These are phyloP conservation scores for Castanea sativa DNA, from an alignment of 306 rosid species.

Conservation along the genomic window DNA sequence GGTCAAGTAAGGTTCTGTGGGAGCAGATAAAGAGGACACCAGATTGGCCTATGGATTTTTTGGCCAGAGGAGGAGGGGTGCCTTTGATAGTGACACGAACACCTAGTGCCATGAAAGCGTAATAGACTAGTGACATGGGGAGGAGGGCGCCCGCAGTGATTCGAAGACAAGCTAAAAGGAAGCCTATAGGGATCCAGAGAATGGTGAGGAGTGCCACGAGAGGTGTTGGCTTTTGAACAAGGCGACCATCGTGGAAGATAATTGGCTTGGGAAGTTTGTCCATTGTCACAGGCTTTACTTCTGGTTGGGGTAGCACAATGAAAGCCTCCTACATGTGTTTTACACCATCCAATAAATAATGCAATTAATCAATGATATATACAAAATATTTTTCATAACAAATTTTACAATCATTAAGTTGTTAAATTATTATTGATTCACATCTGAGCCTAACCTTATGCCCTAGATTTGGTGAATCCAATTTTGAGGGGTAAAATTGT, in stretches of 20 bases:
- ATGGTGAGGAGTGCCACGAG: slow-evolving; percentile 49
- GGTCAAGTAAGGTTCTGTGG: slow-evolving; percentile 75
- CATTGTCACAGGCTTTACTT: slow-evolving; percentile 38
- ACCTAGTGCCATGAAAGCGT: slow-evolving; percentile 60
- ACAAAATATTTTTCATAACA: no score
- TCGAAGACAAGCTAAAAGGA: slow-evolving; percentile 62
- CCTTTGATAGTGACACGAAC: slow-evolving; percentile 40
- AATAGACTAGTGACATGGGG: slow-evolving; percentile 68
- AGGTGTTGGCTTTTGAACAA: slow-evolving; percentile 71
- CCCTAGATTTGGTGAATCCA: no score
- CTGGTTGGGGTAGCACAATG: slow-evolving; percentile 47
- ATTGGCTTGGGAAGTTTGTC: slow-evolving; percentile 79
- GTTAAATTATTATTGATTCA: no score
- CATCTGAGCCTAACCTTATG: no score
- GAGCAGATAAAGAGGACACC: slow-evolving; percentile 82
- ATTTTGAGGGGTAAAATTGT: neutral
- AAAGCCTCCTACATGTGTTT: slow-evolving; percentile 54
- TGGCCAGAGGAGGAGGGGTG: slow-evolving; percentile 52
- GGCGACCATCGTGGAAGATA: slow-evolving; percentile 83
- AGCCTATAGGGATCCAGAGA: slow-evolving; percentile 76
- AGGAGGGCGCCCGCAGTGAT: slow-evolving; percentile 75
- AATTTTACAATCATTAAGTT: no score
- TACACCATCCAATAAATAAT: neutral
- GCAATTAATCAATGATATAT: no score
- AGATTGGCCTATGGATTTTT: slow-evolving; percentile 27